Base-by-base conservation (phyloP, 2,329 filamentous ascomycete genomes). In the Claviceps digitariae region DNA sequence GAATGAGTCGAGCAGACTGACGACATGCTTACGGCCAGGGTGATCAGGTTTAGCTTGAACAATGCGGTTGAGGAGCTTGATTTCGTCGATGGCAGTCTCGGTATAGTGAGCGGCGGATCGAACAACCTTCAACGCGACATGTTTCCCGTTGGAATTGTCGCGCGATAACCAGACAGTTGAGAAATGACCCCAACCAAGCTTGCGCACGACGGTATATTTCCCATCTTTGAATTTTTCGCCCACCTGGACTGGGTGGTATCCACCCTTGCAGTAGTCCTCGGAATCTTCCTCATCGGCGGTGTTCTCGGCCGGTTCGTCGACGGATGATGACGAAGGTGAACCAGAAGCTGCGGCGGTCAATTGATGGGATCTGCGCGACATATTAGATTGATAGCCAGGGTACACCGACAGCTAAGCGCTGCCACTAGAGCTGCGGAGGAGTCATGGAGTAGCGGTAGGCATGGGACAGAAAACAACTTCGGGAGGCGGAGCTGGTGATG, bases 181-280 rank as follows among this genome's bases (percentile, higher is more conserved):
- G 73, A 97, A 98, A 67, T 97, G 91, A 58, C 93, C 93, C 91
- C 91, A 97, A 61, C 91, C 91, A 52, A 97, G 78, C 75, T 97
- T 97, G 72, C 90, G 86, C 69, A 97, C 87, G 55, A 97, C 84
- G 17, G 90, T 93, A 72, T 98, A 98, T 73, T 88, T 91, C 61
- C 89, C 90, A 68, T 97, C 89, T 69, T 97, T 97, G 79, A 96
- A 97, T 65, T 90, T 86, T 73, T 98, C 93, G 63, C 93, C 93
- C 56, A 97, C 86, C 63, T 83, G 79, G 50, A 98, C 93, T 2
- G 93, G 93, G 67, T 98, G 93, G 70, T 97, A 98, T 56, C 93
- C 93, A 64, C 93, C 93, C 73, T 97, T 97, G 80, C 91, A 96
- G 75, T 98, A 98, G 71, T 98, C 93, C 72, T 97, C 91, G 48